Evolutionary conservation across 768 basidiomycete species (phyloP).

Genomic region (Piloderma croceum): DNA sequence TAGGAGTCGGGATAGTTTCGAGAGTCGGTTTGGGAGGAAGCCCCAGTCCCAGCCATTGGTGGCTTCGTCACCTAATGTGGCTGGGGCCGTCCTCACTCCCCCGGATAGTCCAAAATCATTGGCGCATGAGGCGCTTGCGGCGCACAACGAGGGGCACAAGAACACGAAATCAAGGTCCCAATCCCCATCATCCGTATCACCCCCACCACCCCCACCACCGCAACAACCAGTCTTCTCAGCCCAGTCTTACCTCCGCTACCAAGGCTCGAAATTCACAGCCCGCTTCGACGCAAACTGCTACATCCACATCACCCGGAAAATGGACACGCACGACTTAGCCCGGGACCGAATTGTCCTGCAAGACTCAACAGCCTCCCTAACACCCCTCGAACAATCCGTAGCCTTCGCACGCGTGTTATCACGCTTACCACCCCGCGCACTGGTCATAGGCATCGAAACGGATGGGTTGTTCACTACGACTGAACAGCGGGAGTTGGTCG

Average conservation of each 20-base stretch:
- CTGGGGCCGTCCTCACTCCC: conserved; percentile 35
- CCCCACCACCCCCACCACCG: conserved; percentile 12
- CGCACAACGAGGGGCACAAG: conserved; percentile 86
- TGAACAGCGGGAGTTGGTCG: conserved; percentile 82
- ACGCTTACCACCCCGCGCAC: conserved; percentile 67
- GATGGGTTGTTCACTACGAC: conserved; percentile 92
- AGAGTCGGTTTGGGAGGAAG: conserved; percentile 86
- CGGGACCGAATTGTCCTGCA: conserved; percentile 43
- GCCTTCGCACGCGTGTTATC: conserved; percentile 54
- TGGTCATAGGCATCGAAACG: conserved; percentile 86
- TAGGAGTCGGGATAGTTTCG: conserved; percentile 89
- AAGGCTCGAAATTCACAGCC: conserved; percentile 93
- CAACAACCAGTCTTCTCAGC: conserved; percentile 81
- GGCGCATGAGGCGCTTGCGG: conserved; percentile 54
- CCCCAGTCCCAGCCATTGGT: conserved; percentile 48
- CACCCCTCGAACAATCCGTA: conserved; percentile 24
- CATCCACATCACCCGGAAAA: conserved; percentile 69
- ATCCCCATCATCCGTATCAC: conserved; percentile 12
- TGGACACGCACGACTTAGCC: conserved; percentile 91
- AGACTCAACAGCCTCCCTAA: conserved; percentile 10
- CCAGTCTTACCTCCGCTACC: conserved; percentile 94
- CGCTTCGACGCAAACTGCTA: conserved; percentile 99
- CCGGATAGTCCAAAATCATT: conserved; percentile 38
- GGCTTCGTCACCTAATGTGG: no score
- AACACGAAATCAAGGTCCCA: conserved; percentile 33